A percentile compares a stretch with the other conserved stretches of the same genome.
Evolutionary conservation across 177 flowering plant species (phyloP).

Genomic region (Vitis hybrid): DNA sequence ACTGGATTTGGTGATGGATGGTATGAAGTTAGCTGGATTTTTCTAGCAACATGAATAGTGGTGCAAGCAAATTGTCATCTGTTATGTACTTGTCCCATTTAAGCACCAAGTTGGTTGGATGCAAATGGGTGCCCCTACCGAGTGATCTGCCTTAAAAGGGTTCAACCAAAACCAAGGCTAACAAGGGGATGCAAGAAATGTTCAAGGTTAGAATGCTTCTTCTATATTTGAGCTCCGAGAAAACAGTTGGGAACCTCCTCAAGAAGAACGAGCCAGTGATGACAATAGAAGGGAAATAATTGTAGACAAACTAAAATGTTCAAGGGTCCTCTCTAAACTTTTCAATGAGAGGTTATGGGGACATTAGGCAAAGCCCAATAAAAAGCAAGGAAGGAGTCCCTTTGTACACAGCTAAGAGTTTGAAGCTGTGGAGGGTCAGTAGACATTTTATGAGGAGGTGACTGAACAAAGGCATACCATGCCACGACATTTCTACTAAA

Average conservation of each 20-base stretch:
- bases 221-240: background rate
- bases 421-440: too few relatives aligned
- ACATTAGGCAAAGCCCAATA: too few relatives aligned
- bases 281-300: background rate
- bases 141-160: background rate
- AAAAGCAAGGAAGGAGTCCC: too few relatives aligned
- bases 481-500: too few relatives aligned
- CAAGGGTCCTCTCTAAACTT: background rate
- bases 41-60: constrained; percentile 6
- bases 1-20: constrained; percentile 32
- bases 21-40: constrained; percentile 19
- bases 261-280: background rate
- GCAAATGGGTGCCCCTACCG: background rate
- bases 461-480: too few relatives aligned
- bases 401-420: too few relatives aligned
- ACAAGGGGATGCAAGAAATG: background rate
- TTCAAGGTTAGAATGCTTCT: background rate
- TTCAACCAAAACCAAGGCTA: background rate
- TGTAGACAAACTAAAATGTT: too few relatives aligned
- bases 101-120: background rate
- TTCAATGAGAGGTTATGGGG: too few relatives aligned
- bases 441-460: too few relatives aligned
- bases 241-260: background rate
- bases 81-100: background rate
- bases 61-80: background rate